A percentile compares a stretch with the other conserved stretches of the same genome.
Conservation (phyloP, 2,329 filamentous ascomycete species). For the Paraconiothyrium sp. region DNA sequence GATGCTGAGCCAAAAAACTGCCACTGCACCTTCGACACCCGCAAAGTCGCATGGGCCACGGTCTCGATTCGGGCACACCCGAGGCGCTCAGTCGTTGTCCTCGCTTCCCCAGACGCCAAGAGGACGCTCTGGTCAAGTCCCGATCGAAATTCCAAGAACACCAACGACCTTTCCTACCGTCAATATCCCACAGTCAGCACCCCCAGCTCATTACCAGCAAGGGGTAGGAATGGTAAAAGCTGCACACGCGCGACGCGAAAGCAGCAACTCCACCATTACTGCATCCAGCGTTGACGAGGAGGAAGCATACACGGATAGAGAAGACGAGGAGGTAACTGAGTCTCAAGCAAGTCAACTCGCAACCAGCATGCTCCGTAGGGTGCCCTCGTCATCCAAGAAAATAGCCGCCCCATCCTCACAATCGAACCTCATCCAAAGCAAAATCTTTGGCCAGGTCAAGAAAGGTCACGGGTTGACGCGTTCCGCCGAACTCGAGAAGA, state of each 20-base stretch:
- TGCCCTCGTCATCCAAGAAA: slow-evolving; percentile 54
- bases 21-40: slow-evolving; percentile 78
- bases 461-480: slow-evolving; percentile 58
- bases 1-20: slow-evolving; percentile 79
- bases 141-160: slow-evolving; percentile 63
- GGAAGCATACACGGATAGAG: slow-evolving; percentile 67
- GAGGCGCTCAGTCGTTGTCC: slow-evolving; percentile 83
- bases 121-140: slow-evolving; percentile 66
- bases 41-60: slow-evolving; percentile 60
- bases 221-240: slow-evolving; percentile 24
- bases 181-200: slow-evolving; percentile 53
- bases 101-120: slow-evolving; percentile 82
- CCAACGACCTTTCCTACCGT: slow-evolving; percentile 46
- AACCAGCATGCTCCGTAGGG: slow-evolving; percentile 74
- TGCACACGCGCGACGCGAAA: slow-evolving; percentile 64
- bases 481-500: slow-evolving; percentile 44
- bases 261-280: slow-evolving; percentile 69
- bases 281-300: slow-evolving; percentile 52
- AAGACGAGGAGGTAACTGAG: slow-evolving; percentile 73
- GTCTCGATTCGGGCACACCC: slow-evolving; percentile 70
- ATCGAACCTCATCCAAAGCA: slow-evolving; percentile 64
- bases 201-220: slow-evolving; percentile 45
- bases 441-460: slow-evolving; percentile 69
- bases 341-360: slow-evolving; percentile 83
- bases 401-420: slow-evolving; percentile 43